Percentiles rank a stretch among this genome's conserved stretches.
phyloP scores from a whole-genome alignment of 225 moss, liverwort and hornwort species.

The Pseudoscleropodium purum region DNA sequence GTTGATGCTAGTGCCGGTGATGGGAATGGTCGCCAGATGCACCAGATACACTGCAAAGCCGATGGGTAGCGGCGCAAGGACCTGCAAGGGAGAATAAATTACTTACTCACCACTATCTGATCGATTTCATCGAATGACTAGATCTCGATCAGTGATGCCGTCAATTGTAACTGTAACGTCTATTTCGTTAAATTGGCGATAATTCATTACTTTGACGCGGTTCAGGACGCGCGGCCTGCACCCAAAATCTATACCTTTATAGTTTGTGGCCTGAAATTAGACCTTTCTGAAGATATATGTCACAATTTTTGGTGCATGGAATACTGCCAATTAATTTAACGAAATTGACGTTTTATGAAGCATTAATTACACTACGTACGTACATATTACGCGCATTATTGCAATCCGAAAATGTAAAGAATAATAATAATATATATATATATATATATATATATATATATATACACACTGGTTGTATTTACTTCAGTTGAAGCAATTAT shows the following conservation, averaged over 20 bases:
- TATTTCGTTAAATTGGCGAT: neutral
- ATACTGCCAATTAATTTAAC: neutral
- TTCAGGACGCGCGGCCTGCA: neutral
- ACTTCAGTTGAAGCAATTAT: neutral
- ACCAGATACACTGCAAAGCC: conserved; percentile 28
- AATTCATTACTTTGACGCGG: neutral
- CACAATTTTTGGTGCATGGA: neutral
- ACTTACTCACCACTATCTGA: neutral
- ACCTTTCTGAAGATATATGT: neutral
- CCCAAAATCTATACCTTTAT: neutral
- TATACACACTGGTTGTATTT: neutral
- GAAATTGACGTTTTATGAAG: neutral
- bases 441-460: too few species aligned
- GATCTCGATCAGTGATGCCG: neutral
- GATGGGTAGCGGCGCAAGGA: conserved; percentile 24
- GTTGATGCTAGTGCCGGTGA: conserved; percentile 19
- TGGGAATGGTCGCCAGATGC: conserved; percentile 22
- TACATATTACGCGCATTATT: neutral
- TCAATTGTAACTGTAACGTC: neutral
- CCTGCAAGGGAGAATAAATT: neutral
- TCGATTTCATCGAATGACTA: neutral
- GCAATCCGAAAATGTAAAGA: neutral
- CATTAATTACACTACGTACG: neutral
- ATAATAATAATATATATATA: too few species aligned
- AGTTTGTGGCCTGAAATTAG: neutral